Evolutionary conservation across 116 monocot species (phyloP).

Genomic region (Trichopus zeylanicus): DNA sequence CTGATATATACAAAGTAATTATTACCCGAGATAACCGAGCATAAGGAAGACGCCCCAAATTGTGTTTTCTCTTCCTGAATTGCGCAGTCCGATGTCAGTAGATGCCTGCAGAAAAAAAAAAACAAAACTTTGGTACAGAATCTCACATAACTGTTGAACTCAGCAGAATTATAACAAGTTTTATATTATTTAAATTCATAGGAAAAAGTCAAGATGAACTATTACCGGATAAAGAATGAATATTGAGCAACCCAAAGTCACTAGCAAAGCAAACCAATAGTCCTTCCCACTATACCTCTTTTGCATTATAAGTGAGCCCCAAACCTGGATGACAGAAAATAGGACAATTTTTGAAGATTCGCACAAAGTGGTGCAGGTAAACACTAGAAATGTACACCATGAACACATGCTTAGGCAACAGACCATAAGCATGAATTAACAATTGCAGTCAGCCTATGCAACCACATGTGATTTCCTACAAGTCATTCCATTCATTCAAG

Average conservation of each 20-base stretch:
- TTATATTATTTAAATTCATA: neutral
- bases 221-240: conserved; percentile 94
- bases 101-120: conserved; percentile 52
- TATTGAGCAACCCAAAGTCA: conserved; percentile 80
- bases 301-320: conserved; percentile 92
- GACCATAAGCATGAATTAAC: no score
- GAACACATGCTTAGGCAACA: no score
- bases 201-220: neutral
- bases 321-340: conserved; percentile 41
- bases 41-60: conserved; percentile 76
- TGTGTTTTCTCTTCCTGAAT: conserved; percentile 79
- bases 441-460: no score
- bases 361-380: no score
- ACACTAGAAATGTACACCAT: no score
- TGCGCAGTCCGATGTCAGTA: conserved; percentile 43
- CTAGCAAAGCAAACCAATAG: conserved; percentile 75
- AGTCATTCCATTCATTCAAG: no score
- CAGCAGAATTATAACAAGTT: neutral
- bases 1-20: no score
- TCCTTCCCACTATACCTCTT: conserved; percentile 89
- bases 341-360: no score
- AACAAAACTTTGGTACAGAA: neutral
- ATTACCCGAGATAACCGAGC: conserved; percentile 96
- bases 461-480: no score
- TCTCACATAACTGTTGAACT: neutral